A percentile compares a stretch with the other conserved stretches of the same genome.
These are phyloP conservation scores for Metschnikowia matae DNA, from an alignment of 805 yeast species.

Conservation along the genomic window DNA sequence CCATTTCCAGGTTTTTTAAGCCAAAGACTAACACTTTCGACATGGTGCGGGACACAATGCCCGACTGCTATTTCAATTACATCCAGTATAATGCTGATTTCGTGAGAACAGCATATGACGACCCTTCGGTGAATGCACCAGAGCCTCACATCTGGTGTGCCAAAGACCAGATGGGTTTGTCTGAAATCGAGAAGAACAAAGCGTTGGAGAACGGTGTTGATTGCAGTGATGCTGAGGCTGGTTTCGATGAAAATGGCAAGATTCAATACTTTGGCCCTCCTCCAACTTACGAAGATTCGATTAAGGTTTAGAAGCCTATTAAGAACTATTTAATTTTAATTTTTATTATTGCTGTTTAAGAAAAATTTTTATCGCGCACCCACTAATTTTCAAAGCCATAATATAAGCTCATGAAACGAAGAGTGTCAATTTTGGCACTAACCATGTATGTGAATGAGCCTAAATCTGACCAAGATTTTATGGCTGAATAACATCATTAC, in stretches of 20 bases:
- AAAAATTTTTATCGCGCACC: background rate
- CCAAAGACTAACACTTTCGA: conserved; percentile 49
- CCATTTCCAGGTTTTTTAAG: conserved; percentile 29
- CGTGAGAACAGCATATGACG: conserved; percentile 43
- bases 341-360: background rate
- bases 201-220: conserved; percentile 53
- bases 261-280: conserved; percentile 58
- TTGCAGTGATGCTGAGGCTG: conserved; percentile 56
- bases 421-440: background rate
- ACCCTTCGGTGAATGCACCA: conserved; percentile 53
- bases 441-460: background rate
- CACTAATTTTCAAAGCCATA: background rate
- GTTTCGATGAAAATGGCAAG: conserved; percentile 54
- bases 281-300: conserved; percentile 58
- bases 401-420: too few species aligned
- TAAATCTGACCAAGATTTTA: background rate
- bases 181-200: conserved; percentile 52
- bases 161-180: conserved; percentile 62
- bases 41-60: conserved; percentile 41
- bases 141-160: conserved; percentile 71
- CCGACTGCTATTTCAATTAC: conserved; percentile 37
- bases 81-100: conserved; percentile 40
- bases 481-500: background rate
- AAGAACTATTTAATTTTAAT: conserved; percentile 1
- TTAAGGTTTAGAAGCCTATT: conserved; percentile 26